Percentiles rank a stretch among this genome's conserved stretches.
phyloP scores from a whole-genome alignment of 176 grass and related monocot genomes.

The Sorghum bicolor region DNA sequence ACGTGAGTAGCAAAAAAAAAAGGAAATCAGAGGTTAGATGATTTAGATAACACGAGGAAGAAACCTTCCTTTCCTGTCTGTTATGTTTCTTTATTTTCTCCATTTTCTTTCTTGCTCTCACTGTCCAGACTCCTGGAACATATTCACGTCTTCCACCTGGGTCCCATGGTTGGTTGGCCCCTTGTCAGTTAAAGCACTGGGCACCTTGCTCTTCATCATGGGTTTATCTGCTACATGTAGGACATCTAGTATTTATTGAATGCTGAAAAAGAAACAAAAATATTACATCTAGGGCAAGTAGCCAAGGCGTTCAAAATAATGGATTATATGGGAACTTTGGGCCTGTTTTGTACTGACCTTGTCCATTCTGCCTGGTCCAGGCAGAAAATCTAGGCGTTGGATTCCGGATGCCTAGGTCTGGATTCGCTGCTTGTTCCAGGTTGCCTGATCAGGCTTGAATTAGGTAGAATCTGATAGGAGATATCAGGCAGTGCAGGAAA shows the following conservation, averaged over 20 bases:
- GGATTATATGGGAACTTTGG: neutral
- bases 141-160: neutral
- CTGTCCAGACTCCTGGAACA: neutral
- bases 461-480: neutral
- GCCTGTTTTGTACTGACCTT: neutral
- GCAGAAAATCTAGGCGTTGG: neutral
- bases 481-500: neutral
- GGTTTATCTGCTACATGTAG: neutral
- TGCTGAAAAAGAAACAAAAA: constrained; percentile 1
- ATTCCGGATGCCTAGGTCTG: neutral
- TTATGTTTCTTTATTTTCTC: neutral
- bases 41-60: neutral
- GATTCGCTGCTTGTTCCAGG: neutral
- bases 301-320: neutral
- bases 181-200: neutral
- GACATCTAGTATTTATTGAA: neutral
- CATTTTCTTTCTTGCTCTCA: neutral
- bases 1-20: neutral
- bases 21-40: neutral
- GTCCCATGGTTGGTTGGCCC: neutral
- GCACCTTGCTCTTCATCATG: neutral
- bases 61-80: neutral
- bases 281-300: neutral
- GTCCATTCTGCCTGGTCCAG: neutral
- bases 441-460: neutral